Base-by-base conservation (phyloP, 495 filamentous ascomycete species). In the Xylaria acuta region DNA sequence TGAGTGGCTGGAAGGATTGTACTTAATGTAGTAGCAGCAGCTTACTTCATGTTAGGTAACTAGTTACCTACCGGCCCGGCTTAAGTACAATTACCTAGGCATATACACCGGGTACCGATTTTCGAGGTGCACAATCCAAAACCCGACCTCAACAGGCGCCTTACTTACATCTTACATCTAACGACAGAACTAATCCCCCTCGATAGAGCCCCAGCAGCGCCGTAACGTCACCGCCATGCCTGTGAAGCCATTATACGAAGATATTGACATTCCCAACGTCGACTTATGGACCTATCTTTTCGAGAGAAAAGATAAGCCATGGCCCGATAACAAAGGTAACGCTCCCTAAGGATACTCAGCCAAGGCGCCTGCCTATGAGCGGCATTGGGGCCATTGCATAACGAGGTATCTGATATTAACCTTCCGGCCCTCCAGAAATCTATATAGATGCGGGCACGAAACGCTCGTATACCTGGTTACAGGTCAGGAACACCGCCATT, bases 251-350 rank as follows among this genome's bases (percentile, higher is more conserved):
- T 80, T 83, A 51, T 92, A 88, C 76, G 84, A 86, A 3, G 75
- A 78, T 0, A 64, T 94, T 43, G 81, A 87, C 54, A 90, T 95
- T 58, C 93, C 93, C 0, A 75, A 86, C 38, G 72, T 88, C 56
- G 94, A 95, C 78, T 70, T 97, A 27, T 96, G 90, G 90, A 83
- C 85, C 0, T 91, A 97, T 59, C 78, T 98, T 11, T 95, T 97
- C 78, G 93, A 96, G 76, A 84, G 91, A 62, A 90, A 92, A 67
- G 86, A 92, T 64, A 86, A 84, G 71, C 79, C 83, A 7, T 97
- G 84, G 76, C 86, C 91, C 2, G 92, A 95, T 68, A 80, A 90
- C 73, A 90, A 92, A 84, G 85, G 90, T 90, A 78, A 22, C 40
- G 14, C 34, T 49, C 43, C 14, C 16, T 43, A 30, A n/a, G n/a